phyloP scores from a whole-genome alignment of 192 early-diverging fungal species.

The Rhizoclosmatium globosum region DNA sequence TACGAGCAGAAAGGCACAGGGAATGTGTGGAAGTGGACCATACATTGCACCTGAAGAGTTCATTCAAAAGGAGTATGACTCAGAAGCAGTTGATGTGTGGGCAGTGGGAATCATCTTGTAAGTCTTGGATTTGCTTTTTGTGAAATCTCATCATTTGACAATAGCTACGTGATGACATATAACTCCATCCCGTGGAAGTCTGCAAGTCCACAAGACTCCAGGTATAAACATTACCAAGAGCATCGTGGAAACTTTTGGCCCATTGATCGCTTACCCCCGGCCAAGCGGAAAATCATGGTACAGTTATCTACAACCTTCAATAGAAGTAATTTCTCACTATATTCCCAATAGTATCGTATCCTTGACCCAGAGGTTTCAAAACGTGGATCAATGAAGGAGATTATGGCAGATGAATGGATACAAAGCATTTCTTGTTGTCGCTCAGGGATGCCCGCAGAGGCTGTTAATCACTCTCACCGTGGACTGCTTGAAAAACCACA shows the following conservation, averaged over 20 bases:
- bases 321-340: background rate
- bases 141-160: constrained; percentile 43
- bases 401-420: constrained; percentile 39
- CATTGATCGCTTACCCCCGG: constrained; percentile 74
- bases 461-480: constrained; percentile 9
- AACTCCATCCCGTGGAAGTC: constrained; percentile 66
- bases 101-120: constrained; percentile 93
- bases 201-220: constrained; percentile 47
- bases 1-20: constrained; percentile 77
- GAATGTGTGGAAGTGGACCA: constrained; percentile 93
- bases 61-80: constrained; percentile 82
- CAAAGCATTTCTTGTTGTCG: constrained; percentile 14
- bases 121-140: constrained; percentile 63
- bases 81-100: constrained; percentile 92
- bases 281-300: constrained; percentile 75
- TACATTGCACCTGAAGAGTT: constrained; percentile 97
- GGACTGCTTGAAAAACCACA: background rate
- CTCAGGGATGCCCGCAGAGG: constrained; percentile 1
- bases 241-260: constrained; percentile 69
- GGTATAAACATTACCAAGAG: constrained; percentile 60
- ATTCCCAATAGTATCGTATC: constrained; percentile 1
- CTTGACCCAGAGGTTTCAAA: constrained; percentile 75
- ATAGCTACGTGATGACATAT: constrained; percentile 68
- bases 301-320: no score
- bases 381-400: constrained; percentile 25